A percentile compares a stretch with the other conserved stretches of the same genome.
These are phyloP conservation scores for Meira nashicola DNA, from an alignment of 1,284 basidiomycete species.

Conservation along the genomic window DNA sequence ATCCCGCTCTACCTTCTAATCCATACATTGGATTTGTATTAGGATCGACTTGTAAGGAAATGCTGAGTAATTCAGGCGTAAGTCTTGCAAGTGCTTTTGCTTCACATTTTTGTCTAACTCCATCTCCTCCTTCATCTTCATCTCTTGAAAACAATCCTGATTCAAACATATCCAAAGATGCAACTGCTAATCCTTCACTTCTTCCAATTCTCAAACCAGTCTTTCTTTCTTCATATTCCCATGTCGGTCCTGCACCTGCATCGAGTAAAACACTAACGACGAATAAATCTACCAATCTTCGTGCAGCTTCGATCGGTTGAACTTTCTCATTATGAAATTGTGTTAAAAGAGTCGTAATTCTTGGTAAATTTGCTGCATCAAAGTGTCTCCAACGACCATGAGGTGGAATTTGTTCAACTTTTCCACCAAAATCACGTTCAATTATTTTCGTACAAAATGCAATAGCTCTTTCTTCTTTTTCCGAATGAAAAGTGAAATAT, in stretches of 20 bases:
- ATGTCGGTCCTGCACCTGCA: constrained; percentile 80
- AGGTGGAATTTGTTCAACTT: constrained; percentile 73
- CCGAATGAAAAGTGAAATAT: constrained; percentile 79
- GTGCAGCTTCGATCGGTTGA: constrained; percentile 26
- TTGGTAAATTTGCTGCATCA: constrained; percentile 31
- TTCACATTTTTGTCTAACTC: constrained; percentile 42
- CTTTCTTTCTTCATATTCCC: constrained; percentile 68
- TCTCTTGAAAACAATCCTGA: constrained; percentile 75
- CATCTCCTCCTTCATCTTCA: constrained; percentile 53
- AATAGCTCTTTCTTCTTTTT: constrained; percentile 68
- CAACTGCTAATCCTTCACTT: constrained; percentile 87
- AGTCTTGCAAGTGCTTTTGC: constrained; percentile 69
- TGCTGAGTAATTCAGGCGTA: constrained; percentile 62
- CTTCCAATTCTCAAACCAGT: constrained; percentile 65
- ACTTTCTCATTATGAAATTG: constrained; percentile 11
- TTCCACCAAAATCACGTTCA: constrained; percentile 74
- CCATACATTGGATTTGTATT: constrained; percentile 78
- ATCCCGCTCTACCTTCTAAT: constrained; percentile 73
- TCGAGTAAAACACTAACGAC: constrained; percentile 88
- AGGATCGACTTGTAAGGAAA: constrained; percentile 72
- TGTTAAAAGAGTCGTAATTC: constrained; percentile 29
- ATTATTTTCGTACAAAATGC: constrained; percentile 78
- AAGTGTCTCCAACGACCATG: constrained; percentile 90
- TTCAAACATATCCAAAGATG: constrained; percentile 82
- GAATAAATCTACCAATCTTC: constrained; percentile 78